Base-by-base conservation (phyloP, 257 asterid genomes). In the Coffea eugenioides region DNA sequence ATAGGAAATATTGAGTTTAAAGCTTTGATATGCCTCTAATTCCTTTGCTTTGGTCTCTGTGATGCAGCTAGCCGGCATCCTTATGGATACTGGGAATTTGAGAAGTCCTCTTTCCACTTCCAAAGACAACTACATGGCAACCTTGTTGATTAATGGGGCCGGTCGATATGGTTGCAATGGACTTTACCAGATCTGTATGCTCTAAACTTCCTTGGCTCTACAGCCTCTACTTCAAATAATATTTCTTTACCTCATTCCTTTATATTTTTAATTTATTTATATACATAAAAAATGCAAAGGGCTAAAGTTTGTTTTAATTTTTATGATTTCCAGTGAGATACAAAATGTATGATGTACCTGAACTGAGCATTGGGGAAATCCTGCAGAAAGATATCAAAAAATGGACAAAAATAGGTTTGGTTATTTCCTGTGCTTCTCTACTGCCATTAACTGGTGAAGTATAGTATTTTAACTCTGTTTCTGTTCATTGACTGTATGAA, bases 131-230 rank as follows among this genome's bases (percentile, higher is more conserved):
- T 92, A 91, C 93, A 89, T 91, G 86, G 91, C 94, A 27, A 92
- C 97, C 46, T 84, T 94, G 87, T 87, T 94, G 82, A 87, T 94
- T 57, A 87, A 88, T 84, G 97, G 97, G 51, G 98, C 97, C 73
- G 98, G 97, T 75, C 90, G 95, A 71, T 94, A 80, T 82, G 98
- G 98, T 81, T 91, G 90, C 80, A 81, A 86, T 43, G 97, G 98
- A 71, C 93, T 94, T 79, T 88, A 91, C 84, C 90, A 92, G 86
- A 91, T 91, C 18, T 75, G 97, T 92, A 88, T 83, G 94, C 78
- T 49, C 56, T 21, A 54, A 8, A 64, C 43, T 76, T 73, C 20
- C 64, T 43, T 20, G 77, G 8, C 25, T n/a, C 46, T 27, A 27
- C 27, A 27, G 27, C 27, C 27, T 27, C 27, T 8, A 48, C 20